Evolutionary conservation across 2,329 filamentous ascomycete genomes (phyloP).

Genomic region (Setomelanomma holmii): DNA sequence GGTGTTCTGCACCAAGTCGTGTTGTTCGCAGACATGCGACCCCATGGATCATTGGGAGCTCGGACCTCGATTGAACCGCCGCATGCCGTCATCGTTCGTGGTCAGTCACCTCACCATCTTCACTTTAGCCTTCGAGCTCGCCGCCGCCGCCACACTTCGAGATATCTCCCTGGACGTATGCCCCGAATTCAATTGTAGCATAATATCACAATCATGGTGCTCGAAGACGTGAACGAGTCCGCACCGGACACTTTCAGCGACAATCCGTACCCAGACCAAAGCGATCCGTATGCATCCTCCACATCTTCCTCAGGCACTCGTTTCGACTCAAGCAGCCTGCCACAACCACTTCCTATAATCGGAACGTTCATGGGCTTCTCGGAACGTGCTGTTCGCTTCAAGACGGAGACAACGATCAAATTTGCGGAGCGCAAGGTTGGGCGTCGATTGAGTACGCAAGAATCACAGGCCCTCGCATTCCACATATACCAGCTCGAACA

Average conservation of each 20-base stretch:
- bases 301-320: conserved; percentile 20
- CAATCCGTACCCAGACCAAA: conserved; percentile 42
- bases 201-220: conserved; percentile 45
- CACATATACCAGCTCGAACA: conserved; percentile 49
- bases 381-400: conserved; percentile 29
- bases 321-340: conserved; percentile 49
- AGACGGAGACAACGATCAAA: conserved; percentile 41
- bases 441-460: conserved; percentile 49
- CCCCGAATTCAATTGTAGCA: conserved; percentile 22
- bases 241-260: conserved; percentile 41
- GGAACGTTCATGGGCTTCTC: conserved; percentile 41
- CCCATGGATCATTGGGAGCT: too few species aligned
- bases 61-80: conserved; percentile 19
- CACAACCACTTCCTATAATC: conserved; percentile 46
- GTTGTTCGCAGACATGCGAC: too few species aligned
- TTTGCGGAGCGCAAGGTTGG: conserved; percentile 43
- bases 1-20: too few species aligned
- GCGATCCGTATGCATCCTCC: conserved; percentile 45
- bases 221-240: conserved; percentile 46
- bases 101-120: conserved; percentile 16
- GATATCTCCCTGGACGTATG: conserved; percentile 40
- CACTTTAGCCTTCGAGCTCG: not conserved
- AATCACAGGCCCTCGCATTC: conserved; percentile 52
- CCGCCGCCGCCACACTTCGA: too few species aligned
- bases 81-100: conserved; percentile 38